Base-by-base conservation (phyloP, 75 land plant genomes). In the Selaginella tamariscina region DNA sequence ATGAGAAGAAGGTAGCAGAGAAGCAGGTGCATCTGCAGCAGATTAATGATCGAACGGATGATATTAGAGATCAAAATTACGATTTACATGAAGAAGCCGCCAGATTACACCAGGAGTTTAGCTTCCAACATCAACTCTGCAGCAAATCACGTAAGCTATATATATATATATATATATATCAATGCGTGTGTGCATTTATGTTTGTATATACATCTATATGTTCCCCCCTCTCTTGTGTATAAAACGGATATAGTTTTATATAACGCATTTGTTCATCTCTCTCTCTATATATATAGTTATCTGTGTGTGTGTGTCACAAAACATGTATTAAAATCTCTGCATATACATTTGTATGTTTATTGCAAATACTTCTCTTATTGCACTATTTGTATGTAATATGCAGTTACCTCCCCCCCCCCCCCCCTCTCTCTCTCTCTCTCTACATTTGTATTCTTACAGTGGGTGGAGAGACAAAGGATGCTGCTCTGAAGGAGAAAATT, bases 381-480 rank as follows among this genome's bases (percentile, higher is more conserved):
- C 2, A 27, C 21, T 22, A 24, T 65, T 28, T 11, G 11, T 15
- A 15, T 20, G 23, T 60, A 60, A n/a, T n/a, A n/a, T n/a, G n/a
- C n/a, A n/a, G n/a, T n/a, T n/a, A n/a, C n/a, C n/a, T n/a, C n/a
- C n/a, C n/a, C n/a, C n/a, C n/a, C n/a, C n/a, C n/a, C n/a, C n/a
- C n/a, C n/a, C n/a, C n/a, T n/a, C n/a, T n/a, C n/a, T n/a, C n/a
- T n/a, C n/a, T n/a, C n/a, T n/a, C n/a, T n/a, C n/a, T n/a, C n/a
- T n/a, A n/a, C n/a, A n/a, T n/a, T n/a, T n/a, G n/a, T 20, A 24
- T 68, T 1, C 27, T 64, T 75, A 79, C 85, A 68, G 74, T 80
- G 66, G 83, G 79, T 56, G 68, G 74, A 1, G 77, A 66, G 27
- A 66, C 54, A 13, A 68, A 67, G 23, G 74, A 77, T 29, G 71